Percentiles rank a stretch among this genome's conserved stretches.
Conservation (phyloP, 2,329 filamentous ascomycete species). For the Penicillium sp. region DNA sequence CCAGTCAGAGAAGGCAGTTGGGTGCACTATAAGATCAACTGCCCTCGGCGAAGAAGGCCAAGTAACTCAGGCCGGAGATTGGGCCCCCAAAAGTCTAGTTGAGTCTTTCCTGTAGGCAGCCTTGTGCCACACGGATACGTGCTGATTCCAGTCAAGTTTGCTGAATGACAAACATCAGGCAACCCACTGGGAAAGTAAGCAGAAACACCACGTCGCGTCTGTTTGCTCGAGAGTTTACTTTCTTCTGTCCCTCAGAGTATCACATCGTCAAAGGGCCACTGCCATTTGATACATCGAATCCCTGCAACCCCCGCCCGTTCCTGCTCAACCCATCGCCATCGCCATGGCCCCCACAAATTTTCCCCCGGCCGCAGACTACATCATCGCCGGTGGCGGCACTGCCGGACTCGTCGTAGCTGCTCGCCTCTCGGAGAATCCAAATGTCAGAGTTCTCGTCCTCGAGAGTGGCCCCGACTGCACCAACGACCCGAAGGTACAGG, state of each 20-base stretch:
- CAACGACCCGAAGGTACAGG: slow-evolving; percentile 8
- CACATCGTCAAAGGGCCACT: background rate
- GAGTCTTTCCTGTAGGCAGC: background rate
- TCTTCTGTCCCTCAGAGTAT: background rate
- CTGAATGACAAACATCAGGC: background rate
- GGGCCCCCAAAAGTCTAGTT: background rate
- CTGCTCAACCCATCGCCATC: background rate
- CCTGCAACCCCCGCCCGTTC: background rate
- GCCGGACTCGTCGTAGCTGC: slow-evolving; percentile 19
- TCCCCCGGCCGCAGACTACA: slow-evolving; percentile 9
- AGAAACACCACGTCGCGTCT: background rate
- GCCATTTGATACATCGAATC: background rate
- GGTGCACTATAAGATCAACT: background rate
- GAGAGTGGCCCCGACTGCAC: slow-evolving; percentile 19
- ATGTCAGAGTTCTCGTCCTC: slow-evolving; percentile 9
- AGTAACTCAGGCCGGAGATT: too few species aligned
- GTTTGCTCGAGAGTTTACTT: background rate
- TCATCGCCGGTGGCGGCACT: slow-evolving; percentile 19
- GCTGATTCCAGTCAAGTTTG: background rate
- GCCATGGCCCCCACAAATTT: background rate
- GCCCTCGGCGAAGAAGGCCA: too few species aligned
- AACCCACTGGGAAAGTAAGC: background rate
- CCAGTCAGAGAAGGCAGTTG: background rate
- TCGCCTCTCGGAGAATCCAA: slow-evolving; percentile 18
- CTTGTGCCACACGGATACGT: background rate